A percentile compares a stretch with the other conserved stretches of the same genome.
phyloP scores from a whole-genome alignment of 495 filamentous ascomycete species.

The Wilcoxina mikolae region DNA sequence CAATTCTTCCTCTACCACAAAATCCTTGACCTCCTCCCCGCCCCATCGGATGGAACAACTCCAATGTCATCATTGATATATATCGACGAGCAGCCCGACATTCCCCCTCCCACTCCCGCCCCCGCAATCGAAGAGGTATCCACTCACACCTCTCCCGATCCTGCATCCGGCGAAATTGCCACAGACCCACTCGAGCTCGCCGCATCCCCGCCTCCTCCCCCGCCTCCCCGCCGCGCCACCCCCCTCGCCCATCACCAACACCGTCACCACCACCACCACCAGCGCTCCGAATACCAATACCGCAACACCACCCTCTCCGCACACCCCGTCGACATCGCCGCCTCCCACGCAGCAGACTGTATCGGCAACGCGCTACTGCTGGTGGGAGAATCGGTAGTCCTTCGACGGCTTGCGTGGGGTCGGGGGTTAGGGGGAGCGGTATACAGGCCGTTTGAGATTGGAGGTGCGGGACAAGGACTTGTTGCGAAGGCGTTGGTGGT shows the following conservation, averaged over 20 bases:
- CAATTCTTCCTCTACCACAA: conserved; percentile 19
- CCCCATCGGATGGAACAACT: conserved; percentile 1
- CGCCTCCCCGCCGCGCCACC: conserved; percentile 18
- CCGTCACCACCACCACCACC: neutral
- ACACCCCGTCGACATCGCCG: conserved; percentile 22
- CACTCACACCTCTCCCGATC: neutral
- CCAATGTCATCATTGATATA: neutral
- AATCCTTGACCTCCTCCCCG: conserved; percentile 18
- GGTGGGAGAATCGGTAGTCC: conserved; percentile 18
- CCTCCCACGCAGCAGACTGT: conserved; percentile 23
- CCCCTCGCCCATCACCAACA: neutral
- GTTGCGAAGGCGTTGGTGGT: conserved; percentile 17
- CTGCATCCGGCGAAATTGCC: neutral
- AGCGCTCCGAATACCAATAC: conserved; percentile 10
- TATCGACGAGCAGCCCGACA: no score
- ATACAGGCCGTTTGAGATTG: conserved; percentile 18
- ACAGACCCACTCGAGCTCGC: neutral
- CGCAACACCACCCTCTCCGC: conserved; percentile 20
- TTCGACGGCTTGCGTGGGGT: conserved; percentile 19
- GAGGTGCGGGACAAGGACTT: neutral
- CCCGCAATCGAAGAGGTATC: neutral
- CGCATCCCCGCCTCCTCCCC: conserved; percentile 12
- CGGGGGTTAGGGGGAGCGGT: conserved; percentile 5
- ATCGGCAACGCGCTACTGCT: conserved; percentile 21
- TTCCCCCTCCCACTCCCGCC: neutral